Conservation (phyloP, 169 alveolate genomes). For the Cryptosporidium tyzzeri region DNA sequence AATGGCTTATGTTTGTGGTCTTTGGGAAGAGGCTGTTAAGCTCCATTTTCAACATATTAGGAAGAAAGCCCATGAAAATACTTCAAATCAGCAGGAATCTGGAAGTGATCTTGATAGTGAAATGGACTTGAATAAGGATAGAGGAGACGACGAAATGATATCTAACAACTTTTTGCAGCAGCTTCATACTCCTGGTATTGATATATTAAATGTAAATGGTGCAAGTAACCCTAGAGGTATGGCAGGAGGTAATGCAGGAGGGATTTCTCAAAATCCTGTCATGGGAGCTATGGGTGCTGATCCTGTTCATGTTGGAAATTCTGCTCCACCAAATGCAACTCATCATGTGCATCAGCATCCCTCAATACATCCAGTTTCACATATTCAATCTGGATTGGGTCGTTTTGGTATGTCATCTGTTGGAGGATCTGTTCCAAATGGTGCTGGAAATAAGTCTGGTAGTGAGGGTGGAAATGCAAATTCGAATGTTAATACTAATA, state of each 20-base stretch:
- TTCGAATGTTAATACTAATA: constrained; percentile 1
- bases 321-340: not conserved
- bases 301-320: constrained; percentile 37
- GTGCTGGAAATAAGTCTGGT: constrained; percentile 12
- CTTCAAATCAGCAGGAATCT: constrained; percentile 60
- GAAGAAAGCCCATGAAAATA: constrained; percentile 69
- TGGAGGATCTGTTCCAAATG: constrained; percentile 10
- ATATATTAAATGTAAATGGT: constrained; percentile 41
- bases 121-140: constrained; percentile 56
- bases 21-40: constrained; percentile 78
- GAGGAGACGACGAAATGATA: constrained; percentile 55
- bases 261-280: constrained; percentile 9
- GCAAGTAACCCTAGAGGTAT: constrained; percentile 1
- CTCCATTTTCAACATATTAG: constrained; percentile 75
- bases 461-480: not conserved
- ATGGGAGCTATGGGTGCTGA: constrained; percentile 62
- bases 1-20: constrained; percentile 78
- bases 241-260: constrained; percentile 7
- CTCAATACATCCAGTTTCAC: constrained; percentile 30
- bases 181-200: constrained; percentile 44
- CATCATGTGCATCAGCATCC: constrained; percentile 48
- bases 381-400: constrained; percentile 8
- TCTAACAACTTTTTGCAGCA: constrained; percentile 66
- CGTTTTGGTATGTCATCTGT: constrained; percentile 43
- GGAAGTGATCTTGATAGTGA: constrained; percentile 76